Evolutionary conservation across 441 rosid species (phyloP).

Genomic region (Corymbia citriodora): DNA sequence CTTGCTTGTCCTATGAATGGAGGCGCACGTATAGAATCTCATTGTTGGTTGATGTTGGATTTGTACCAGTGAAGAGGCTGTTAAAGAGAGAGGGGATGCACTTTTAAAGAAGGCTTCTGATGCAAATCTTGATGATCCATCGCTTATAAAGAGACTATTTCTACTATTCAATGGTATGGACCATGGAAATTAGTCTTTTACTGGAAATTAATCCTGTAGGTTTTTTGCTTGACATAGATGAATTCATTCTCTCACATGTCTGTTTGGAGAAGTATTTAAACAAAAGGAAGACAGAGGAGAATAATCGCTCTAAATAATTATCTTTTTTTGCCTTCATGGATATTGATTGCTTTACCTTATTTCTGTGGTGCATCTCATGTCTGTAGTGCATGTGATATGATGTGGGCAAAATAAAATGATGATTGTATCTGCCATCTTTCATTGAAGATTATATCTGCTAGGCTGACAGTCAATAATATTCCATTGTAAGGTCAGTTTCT

Average conservation of each 20-base stretch:
- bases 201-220: neutral
- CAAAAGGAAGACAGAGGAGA: neutral
- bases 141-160: slow-evolving; percentile 65
- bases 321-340: neutral
- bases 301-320: neutral
- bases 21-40: no score
- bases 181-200: neutral
- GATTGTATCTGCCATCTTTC: neutral
- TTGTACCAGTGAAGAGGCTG: no score
- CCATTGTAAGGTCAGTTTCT: neutral
- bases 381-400: neutral
- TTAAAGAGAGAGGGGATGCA: no score
- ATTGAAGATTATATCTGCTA: neutral
- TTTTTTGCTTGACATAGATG: neutral
- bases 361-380: neutral
- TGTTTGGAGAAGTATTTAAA: neutral
- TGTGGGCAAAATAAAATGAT: neutral
- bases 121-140: slow-evolving; percentile 73
- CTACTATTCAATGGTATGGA: slow-evolving; percentile 68
- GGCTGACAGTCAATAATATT: neutral
- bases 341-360: neutral
- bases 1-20: no score
- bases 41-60: no score
- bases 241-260: neutral
- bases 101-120: slow-evolving; percentile 34